Evolutionary conservation across 805 yeast genomes (phyloP).

Genomic region (Saccharomycopsis babjevae): DNA sequence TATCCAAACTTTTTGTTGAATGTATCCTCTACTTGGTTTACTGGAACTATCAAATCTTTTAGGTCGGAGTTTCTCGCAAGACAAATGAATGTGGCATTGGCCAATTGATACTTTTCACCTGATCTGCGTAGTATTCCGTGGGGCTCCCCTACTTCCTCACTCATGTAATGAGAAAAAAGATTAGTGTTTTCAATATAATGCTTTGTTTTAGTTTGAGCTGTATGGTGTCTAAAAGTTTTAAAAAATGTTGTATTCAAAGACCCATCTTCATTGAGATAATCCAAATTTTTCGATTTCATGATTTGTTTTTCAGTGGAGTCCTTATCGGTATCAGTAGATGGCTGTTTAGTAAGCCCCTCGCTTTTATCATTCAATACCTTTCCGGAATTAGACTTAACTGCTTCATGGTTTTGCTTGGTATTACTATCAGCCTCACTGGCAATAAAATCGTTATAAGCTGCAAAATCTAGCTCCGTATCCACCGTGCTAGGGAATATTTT

Average conservation of each 20-base stretch:
- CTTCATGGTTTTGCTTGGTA: neutral
- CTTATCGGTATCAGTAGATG: neutral
- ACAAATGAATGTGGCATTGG: slow-evolving; percentile 67
- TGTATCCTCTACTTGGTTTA: slow-evolving; percentile 47
- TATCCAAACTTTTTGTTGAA: slow-evolving; percentile 66
- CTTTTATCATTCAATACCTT: too few relatives aligned
- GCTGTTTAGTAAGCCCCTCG: too few relatives aligned
- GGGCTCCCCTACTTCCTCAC: neutral
- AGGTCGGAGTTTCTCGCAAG: slow-evolving; percentile 64
- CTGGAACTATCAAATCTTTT: slow-evolving; percentile 37
- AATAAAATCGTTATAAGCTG: neutral
- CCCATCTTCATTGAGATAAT: slow-evolving; percentile 9
- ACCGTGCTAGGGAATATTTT: neutral
- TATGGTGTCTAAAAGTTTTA: slow-evolving; percentile 5
- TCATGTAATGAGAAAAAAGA: neutral
- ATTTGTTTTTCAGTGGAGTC: neutral
- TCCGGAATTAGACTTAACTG: neutral
- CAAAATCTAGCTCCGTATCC: neutral
- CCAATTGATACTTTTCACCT: slow-evolving; percentile 28
- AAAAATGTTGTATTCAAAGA: slow-evolving; percentile 10
- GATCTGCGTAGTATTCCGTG: slow-evolving; percentile 23
- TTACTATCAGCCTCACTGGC: neutral
- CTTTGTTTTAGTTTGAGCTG: neutral
- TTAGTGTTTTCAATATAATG: neutral
- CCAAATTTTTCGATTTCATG: neutral